These are phyloP conservation scores for Gossypium turneri DNA, from an alignment of 345 rosid genomes.

Conservation along the genomic window DNA sequence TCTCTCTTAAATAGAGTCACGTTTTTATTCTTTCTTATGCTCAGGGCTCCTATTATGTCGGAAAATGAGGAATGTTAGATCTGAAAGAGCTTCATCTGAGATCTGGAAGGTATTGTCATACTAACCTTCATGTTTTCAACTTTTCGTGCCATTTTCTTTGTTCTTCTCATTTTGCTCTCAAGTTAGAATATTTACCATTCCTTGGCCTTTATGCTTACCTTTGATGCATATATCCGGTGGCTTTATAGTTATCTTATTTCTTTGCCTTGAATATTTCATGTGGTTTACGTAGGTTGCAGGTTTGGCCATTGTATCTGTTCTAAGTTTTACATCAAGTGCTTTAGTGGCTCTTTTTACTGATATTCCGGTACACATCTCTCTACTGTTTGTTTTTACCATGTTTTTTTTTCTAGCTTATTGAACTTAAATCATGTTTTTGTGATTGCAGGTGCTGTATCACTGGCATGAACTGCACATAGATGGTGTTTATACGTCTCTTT, in stretches of 20 bases:
- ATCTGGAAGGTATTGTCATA: constrained; percentile 49
- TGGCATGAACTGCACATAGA: constrained; percentile 28
- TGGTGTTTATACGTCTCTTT: constrained; percentile 32
- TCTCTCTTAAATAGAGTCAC: neutral
- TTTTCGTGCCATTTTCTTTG: neutral
- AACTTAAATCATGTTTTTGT: constrained; percentile 6
- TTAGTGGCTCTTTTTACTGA: constrained; percentile 45
- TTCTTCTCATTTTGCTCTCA: neutral
- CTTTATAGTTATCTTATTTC: constrained; percentile 5
- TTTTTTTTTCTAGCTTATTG: constrained; percentile 3
- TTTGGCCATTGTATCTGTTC: constrained; percentile 49
- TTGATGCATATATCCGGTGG: neutral
- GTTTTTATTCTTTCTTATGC: constrained; percentile 9
- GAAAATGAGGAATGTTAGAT: constrained; percentile 59
- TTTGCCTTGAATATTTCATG: neutral
- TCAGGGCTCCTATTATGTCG: constrained; percentile 49
- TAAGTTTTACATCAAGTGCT: constrained; percentile 56
- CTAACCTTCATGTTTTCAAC: neutral
- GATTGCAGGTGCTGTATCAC: constrained; percentile 50
- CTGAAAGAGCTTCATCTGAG: constrained; percentile 59
- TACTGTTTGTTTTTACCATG: neutral
- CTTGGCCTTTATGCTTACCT: constrained; percentile 2
- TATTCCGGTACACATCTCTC: constrained; percentile 42
- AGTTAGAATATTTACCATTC: neutral
- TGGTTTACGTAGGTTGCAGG: constrained; percentile 50